These are phyloP conservation scores for Neospermospora avenae DNA, from an alignment of 2,329 filamentous ascomycete species.

Conservation along the genomic window DNA sequence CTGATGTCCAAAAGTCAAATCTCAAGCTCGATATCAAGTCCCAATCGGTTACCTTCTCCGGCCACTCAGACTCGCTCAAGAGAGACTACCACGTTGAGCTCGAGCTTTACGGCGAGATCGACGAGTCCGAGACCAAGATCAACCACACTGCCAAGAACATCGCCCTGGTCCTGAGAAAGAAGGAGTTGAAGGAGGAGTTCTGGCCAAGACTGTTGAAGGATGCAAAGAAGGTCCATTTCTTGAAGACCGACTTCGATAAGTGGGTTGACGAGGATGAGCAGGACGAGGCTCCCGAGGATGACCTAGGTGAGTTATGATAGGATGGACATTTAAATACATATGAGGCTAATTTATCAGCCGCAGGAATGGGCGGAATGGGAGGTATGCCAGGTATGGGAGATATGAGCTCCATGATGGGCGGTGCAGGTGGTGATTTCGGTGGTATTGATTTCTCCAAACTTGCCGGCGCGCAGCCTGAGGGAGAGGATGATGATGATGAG, in stretches of 20 bases:
- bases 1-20: conserved; percentile 74
- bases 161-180: conserved; percentile 92
- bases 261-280: conserved; percentile 67
- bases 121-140: conserved; percentile 76
- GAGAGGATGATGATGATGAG: conserved; percentile 47
- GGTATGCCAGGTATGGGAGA: conserved; percentile 42
- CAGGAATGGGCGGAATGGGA: conserved; percentile 62
- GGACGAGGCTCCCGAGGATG: conserved; percentile 81
- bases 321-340: neutral
- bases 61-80: conserved; percentile 80
- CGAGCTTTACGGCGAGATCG: conserved; percentile 88
- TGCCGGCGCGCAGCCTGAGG: conserved; percentile 46
- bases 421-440: conserved; percentile 66
- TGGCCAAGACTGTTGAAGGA: conserved; percentile 96
- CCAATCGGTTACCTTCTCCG: conserved; percentile 74
- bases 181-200: conserved; percentile 90
- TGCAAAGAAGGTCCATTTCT: conserved; percentile 82
- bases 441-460: conserved; percentile 96
- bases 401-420: conserved; percentile 38
- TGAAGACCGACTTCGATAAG: conserved; percentile 99
- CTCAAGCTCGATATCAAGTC: conserved; percentile 82
- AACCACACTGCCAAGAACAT: conserved; percentile 86
- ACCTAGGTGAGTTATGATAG: conserved; percentile 57
- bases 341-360: conserved; percentile 9
- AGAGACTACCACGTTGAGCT: conserved; percentile 81